Conservation (phyloP, 108 stramenopile genomes). For the Epithemia pelagica region DNA sequence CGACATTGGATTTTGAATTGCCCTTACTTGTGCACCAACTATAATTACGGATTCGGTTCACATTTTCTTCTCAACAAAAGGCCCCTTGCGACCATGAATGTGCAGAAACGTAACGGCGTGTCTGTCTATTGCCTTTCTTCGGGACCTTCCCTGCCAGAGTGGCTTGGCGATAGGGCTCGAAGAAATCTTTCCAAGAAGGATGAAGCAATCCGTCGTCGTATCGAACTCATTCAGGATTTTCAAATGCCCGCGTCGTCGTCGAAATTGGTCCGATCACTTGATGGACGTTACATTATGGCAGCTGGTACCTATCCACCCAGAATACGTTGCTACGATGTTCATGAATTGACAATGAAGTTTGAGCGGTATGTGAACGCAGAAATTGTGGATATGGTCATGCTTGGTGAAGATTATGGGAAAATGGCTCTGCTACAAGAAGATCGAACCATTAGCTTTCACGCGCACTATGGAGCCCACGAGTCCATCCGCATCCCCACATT, state of each 20-base stretch:
- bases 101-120: conserved; percentile 77
- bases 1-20: too few species aligned
- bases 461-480: conserved; percentile 94
- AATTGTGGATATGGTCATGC: conserved; percentile 79
- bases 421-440: conserved; percentile 88
- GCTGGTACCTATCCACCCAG: conserved; percentile 94
- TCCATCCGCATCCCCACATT: conserved; percentile 89
- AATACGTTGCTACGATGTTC: conserved; percentile 90
- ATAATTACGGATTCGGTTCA: too few species aligned
- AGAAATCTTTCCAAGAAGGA: conserved; percentile 88
- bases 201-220: conserved; percentile 82
- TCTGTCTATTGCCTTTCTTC: conserved; percentile 87
- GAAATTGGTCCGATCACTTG: conserved; percentile 69
- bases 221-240: conserved; percentile 98
- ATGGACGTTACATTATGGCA: conserved; percentile 89
- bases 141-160: conserved; percentile 90
- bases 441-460: conserved; percentile 93
- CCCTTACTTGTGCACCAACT: too few species aligned
- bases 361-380: conserved; percentile 94
- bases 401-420: conserved; percentile 94
- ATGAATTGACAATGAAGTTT: conserved; percentile 97
- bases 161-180: conserved; percentile 91
- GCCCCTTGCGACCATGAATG: conserved; percentile 69
- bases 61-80: too few species aligned
- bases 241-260: conserved; percentile 87